phyloP scores from a whole-genome alignment of 2,329 filamentous ascomycete species.

The Aspergillus novoparasiticus region DNA sequence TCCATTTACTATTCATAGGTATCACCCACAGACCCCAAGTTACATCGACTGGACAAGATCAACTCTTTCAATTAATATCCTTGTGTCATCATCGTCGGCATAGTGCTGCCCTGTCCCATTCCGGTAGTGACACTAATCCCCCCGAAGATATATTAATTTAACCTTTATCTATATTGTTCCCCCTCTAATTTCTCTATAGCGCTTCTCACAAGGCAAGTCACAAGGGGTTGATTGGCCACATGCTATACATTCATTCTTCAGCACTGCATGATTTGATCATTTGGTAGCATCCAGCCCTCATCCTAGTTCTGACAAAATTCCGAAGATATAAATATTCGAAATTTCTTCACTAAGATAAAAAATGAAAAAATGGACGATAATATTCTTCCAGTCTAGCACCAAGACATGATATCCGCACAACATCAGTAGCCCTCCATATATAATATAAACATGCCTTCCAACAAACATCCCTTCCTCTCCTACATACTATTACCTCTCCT shows the following conservation, averaged over 20 bases:
- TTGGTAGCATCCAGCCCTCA: neutral
- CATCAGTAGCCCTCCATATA: neutral
- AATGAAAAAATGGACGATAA: neutral
- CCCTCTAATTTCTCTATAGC: neutral
- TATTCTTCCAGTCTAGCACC: too few relatives aligned
- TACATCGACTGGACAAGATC: neutral
- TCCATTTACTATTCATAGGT: too few relatives aligned
- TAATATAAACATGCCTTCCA: neutral
- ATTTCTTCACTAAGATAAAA: neutral
- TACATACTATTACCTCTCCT: slow-evolving; percentile 8
- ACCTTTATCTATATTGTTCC: neutral
- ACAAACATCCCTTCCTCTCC: slow-evolving; percentile 1
- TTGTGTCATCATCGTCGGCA: neutral
- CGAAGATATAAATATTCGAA: neutral
- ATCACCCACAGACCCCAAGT: neutral
- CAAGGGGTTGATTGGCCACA: slow-evolving; percentile 3
- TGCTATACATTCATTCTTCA: neutral
- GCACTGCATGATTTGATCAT: neutral
- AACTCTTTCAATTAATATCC: neutral
- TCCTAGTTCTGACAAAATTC: neutral
- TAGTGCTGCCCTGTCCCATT: neutral
- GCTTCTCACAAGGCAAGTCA: neutral
- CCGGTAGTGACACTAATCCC: neutral
- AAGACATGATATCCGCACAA: neutral
- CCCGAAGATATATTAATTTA: too few relatives aligned